Base-by-base conservation (phyloP, 108 stramenopile genomes). In the Fragilariopsis cylindrus region DNA sequence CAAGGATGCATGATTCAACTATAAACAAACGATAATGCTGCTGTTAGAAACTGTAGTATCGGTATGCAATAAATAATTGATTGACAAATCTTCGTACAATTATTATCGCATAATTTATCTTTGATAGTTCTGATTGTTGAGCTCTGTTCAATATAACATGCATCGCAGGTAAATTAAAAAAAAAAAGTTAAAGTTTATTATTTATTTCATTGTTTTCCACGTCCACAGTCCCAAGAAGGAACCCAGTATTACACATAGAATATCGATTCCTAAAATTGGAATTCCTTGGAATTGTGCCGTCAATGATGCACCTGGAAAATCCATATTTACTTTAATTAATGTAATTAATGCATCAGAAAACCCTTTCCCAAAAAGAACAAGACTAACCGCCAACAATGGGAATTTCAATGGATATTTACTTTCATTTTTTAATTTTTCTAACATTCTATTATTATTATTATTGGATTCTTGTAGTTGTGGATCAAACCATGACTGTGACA, bases 331-430 rank as follows among this genome's bases (percentile, higher is more conserved):
- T 64, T 78, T 78, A 64, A 78, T 78, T 16, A 78, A 18, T 30
- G 77, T 78, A 57, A 78, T 74, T 48, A 78, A 7, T 12, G 77
- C 77, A 74, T 78, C 77, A 12, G 57, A 55, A 66, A 78, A 74
- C 3, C 77, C 77, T 67, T 78, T 78, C 4, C 77, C 77, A 60
- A 78, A 78, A 9, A 78, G 66, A 41, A 78, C 47, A 18, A 64
- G 57, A 30, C 77, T 71, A 4, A 78, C 48, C 11, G 41, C 77
- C 63, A 78, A 48, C 53, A 78, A 73, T 9, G 77, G 77, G n/a
- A 78, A 78, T 57, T 78, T 78, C 19, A 78, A 49, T 21, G 77
- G 77, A 74, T 74, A 78, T 78, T 74, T 73, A 57, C 56, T 68
- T 48, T 78, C 77, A 5, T 49, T 40, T 58, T 78, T 66, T 4